phyloP scores from a whole-genome alignment of 2,329 filamentous ascomycete species.

The Talaromyces sp. region DNA sequence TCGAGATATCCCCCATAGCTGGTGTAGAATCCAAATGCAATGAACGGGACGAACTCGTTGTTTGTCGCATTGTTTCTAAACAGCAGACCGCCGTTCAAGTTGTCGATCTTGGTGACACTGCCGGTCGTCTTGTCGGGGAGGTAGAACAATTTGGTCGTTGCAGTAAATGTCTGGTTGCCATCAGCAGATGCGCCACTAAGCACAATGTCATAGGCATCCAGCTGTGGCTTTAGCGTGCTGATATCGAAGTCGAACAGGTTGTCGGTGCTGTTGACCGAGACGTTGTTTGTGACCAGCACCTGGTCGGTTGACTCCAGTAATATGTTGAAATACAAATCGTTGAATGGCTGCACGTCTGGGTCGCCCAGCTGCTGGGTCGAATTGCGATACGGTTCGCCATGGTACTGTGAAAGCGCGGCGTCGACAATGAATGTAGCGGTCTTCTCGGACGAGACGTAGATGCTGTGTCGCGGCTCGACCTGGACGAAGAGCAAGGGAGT shows the following conservation, averaged over 20 bases:
- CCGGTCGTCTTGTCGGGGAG: conserved; percentile 9
- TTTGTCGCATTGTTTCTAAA: conserved; percentile 9
- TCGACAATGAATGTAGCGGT: conserved; percentile 10
- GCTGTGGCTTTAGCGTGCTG: neutral
- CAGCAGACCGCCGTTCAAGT: conserved; percentile 7
- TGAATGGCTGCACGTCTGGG: conserved; percentile 1
- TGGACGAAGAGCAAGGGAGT: conserved; percentile 5
- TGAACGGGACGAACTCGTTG: conserved; percentile 5
- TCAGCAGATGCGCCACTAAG: conserved; percentile 5
- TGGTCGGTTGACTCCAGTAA: conserved; percentile 1
- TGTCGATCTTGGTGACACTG: conserved; percentile 11
- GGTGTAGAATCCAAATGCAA: conserved; percentile 12
- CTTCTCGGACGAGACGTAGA: conserved; percentile 13
- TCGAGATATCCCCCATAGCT: conserved; percentile 10
- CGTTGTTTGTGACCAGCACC: conserved; percentile 1
- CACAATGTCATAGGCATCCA: conserved; percentile 6
- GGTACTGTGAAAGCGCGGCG: conserved; percentile 6
- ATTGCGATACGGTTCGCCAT: conserved; percentile 8
- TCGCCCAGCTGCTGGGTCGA: neutral
- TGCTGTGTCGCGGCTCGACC: conserved; percentile 10
- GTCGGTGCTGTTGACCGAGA: conserved; percentile 7
- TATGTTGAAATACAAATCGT: conserved; percentile 8
- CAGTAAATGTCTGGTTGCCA: conserved; percentile 7
- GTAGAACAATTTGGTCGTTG: conserved; percentile 10
- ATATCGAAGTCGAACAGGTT: conserved; percentile 10